These are phyloP conservation scores for Tetraselmis striata DNA, from an alignment of 139 green algal species.

Conservation along the genomic window DNA sequence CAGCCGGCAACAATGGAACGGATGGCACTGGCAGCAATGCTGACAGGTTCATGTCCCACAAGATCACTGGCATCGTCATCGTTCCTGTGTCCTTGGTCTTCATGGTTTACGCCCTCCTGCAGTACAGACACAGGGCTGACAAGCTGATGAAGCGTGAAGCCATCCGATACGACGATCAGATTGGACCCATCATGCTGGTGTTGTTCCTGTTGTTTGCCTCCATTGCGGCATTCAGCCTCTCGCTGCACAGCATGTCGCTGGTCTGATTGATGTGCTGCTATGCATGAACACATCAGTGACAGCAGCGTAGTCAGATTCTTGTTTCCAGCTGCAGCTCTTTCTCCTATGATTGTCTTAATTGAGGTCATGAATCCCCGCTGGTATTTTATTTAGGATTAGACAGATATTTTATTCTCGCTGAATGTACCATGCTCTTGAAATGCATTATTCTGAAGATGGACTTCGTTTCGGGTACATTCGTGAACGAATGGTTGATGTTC, in stretches of 20 bases:
- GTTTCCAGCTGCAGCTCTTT: too few relatives aligned
- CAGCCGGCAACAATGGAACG: background rate
- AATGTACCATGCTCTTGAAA: background rate
- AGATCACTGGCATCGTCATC: constrained; percentile 65
- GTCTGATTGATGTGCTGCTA: background rate
- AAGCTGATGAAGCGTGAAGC: constrained; percentile 50
- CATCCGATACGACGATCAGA: constrained; percentile 72
- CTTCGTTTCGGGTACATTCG: too few relatives aligned
- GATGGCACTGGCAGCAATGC: background rate
- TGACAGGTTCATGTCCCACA: constrained; percentile 14
- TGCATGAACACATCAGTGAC: too few relatives aligned
- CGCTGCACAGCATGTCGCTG: background rate
- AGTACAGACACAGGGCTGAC: constrained; percentile 55
- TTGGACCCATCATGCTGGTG: constrained; percentile 58
- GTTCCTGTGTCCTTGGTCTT: constrained; percentile 63
- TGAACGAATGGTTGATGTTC: too few relatives aligned
- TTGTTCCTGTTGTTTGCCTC: constrained; percentile 34
- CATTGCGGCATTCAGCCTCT: background rate
- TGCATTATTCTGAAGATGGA: background rate
- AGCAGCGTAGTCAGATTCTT: too few relatives aligned
- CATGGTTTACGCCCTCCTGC: constrained; percentile 67
- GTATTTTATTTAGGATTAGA: too few relatives aligned
- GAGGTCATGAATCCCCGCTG: too few relatives aligned
- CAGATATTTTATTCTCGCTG: background rate
- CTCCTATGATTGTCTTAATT: too few relatives aligned